Evolutionary conservation across 1,139 yeast genomes (phyloP).

Genomic region (Hyphopichia fennica): DNA sequence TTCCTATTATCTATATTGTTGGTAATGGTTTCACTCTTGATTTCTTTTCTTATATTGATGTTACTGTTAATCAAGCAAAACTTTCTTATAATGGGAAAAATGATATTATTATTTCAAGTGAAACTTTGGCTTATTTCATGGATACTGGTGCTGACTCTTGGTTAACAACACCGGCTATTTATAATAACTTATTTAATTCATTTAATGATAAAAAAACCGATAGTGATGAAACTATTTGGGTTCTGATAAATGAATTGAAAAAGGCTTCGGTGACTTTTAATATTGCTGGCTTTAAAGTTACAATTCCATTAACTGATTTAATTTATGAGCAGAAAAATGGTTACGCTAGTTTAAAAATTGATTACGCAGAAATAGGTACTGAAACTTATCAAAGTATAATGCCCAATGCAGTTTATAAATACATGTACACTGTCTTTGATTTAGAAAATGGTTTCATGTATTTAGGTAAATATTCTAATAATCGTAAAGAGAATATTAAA

Average conservation of each 20-base stretch:
- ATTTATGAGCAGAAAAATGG: constrained; percentile 11
- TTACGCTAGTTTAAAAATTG: constrained; percentile 14
- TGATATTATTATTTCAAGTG: constrained; percentile 12
- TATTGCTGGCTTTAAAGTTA: constrained; percentile 18
- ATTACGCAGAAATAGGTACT: constrained; percentile 14
- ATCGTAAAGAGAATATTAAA: not conserved
- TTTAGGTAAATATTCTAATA: constrained; percentile 14
- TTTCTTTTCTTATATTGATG: constrained; percentile 13
- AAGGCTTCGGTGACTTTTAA: constrained; percentile 11
- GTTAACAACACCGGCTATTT: constrained; percentile 18
- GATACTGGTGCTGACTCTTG: constrained; percentile 22
- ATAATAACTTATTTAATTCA: constrained; percentile 14
- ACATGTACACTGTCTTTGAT: constrained; percentile 20
- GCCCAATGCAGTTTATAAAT: constrained; percentile 18
- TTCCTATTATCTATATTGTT: constrained; percentile 16
- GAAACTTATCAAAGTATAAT: constrained; percentile 16
- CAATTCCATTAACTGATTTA: constrained; percentile 17
- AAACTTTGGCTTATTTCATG: constrained; percentile 16
- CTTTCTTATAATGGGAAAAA: constrained; percentile 1
- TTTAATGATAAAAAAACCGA: constrained; percentile 10
- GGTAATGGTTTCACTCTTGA: constrained; percentile 9
- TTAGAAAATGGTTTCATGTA: constrained; percentile 16
- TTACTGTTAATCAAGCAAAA: constrained; percentile 17
- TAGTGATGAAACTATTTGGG: constrained; percentile 11
- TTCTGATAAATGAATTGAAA: constrained; percentile 6